Evolutionary conservation across 2,329 filamentous ascomycete species (phyloP).

Genomic region (Stemphylium lycopersici): DNA sequence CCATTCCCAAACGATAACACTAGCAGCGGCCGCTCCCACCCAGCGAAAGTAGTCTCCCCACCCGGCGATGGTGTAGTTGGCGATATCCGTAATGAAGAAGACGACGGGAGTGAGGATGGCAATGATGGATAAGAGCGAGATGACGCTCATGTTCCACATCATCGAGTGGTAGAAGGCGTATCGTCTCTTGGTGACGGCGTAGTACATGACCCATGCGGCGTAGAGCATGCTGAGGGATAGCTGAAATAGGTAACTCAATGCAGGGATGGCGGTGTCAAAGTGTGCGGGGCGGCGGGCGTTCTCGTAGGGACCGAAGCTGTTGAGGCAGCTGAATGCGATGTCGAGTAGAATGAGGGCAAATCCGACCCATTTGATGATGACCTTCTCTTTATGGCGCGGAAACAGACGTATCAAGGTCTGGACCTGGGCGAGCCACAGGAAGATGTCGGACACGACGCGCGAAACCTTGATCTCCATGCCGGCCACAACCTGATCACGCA

Average conservation of each 20-base stretch:
- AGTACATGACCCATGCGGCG: conserved; percentile 93
- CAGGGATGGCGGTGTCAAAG: conserved; percentile 89
- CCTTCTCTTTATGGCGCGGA: conserved; percentile 93
- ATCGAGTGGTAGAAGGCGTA: conserved; percentile 89
- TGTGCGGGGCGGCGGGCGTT: conserved; percentile 68
- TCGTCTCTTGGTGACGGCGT: conserved; percentile 86
- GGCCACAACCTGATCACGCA: conserved; percentile 81
- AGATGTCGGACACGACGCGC: conserved; percentile 91
- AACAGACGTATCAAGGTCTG: conserved; percentile 96
- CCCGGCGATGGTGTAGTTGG: conserved; percentile 80
- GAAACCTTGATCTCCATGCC: conserved; percentile 88
- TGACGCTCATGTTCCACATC: conserved; percentile 86
- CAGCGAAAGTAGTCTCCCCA: conserved; percentile 97
- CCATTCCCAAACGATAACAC: conserved; percentile 98
- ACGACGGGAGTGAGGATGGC: conserved; percentile 88
- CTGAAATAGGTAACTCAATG: conserved; percentile 88
- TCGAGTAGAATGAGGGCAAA: conserved; percentile 92
- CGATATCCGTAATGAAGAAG: conserved; percentile 91
- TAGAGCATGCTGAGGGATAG: conserved; percentile 85
- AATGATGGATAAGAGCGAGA: conserved; percentile 77
- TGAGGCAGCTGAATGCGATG: conserved; percentile 86
- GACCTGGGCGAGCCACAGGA: conserved; percentile 95
- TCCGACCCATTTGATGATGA: conserved; percentile 98
- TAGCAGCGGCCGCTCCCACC: conserved; percentile 93
- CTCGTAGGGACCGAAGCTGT: conserved; percentile 72